These are phyloP conservation scores for Lachnellula arida DNA, from an alignment of 2,329 filamentous ascomycete species.

Conservation along the genomic window DNA sequence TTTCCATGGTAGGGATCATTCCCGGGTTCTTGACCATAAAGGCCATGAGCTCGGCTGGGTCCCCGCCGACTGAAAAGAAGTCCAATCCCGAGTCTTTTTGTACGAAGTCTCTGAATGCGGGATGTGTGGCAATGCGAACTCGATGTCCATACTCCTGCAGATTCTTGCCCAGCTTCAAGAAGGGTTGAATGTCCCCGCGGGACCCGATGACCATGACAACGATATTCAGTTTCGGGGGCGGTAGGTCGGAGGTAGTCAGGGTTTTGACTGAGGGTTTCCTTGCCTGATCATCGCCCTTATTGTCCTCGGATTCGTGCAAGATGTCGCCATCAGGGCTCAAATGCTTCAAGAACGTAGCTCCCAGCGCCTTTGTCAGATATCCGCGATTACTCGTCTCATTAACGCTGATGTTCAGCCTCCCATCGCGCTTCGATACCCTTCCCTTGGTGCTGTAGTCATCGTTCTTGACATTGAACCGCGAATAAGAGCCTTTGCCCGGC, in stretches of 20 bases:
- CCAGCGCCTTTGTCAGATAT: conserved; percentile 69
- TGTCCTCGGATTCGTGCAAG: conserved; percentile 10
- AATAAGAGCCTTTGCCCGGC: conserved; percentile 33
- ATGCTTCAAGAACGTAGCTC: conserved; percentile 56
- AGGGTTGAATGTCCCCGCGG: conserved; percentile 76
- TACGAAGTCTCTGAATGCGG: conserved; percentile 71
- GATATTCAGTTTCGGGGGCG: conserved; percentile 54
- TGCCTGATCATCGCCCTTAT: conserved; percentile 28
- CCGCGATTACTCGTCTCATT: conserved; percentile 66
- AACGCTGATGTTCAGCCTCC: conserved; percentile 66
- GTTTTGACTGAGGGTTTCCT: conserved; percentile 13
- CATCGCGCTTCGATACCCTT: conserved; percentile 62
- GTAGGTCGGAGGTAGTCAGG: conserved; percentile 13
- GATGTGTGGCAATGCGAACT: conserved; percentile 74
- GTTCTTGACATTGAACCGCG: conserved; percentile 57
- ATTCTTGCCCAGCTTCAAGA: conserved; percentile 68
- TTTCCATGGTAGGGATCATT: conserved; percentile 68
- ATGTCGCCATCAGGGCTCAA: conserved; percentile 28
- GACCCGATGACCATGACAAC: conserved; percentile 82
- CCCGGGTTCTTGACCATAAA: conserved; percentile 82
- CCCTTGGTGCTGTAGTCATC: conserved; percentile 61
- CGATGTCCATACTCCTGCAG: conserved; percentile 70
- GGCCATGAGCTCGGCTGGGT: conserved; percentile 77
- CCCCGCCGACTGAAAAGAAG: conserved; percentile 76
- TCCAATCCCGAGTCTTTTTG: conserved; percentile 68